Evolutionary conservation across 768 basidiomycete genomes (phyloP), one percentile per base, ranked within the genome.

Genomic region (Boletus rex-veris): DNA sequence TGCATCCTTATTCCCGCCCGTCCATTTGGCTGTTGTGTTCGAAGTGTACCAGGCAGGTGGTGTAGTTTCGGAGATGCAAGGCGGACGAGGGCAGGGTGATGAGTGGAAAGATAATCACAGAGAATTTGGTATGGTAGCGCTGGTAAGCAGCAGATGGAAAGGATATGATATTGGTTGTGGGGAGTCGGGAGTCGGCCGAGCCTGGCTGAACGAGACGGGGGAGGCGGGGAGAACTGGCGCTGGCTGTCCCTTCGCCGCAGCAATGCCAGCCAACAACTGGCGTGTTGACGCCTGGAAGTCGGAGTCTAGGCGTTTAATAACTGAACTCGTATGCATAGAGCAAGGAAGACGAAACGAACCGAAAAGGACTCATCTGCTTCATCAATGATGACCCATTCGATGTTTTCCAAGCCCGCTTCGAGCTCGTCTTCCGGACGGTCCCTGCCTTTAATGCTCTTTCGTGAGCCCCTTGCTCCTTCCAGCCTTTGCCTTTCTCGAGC

Each of bases 361-460:
- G 50, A 96, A 86, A 12, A 95, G 74, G 45, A 97, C n/a, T n/a
- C 83, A 65, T 96, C 94, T 0, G 94, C 93, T 65, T 97, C 93
- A 56, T 97, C 94, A 2, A 96, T 74, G 4, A 95, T 77, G 7
- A 96, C 86, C 92, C 92, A 96, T 62, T 96, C 91, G 1, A 95
- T 74, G 45, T 82, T 79, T 48, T 77, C 78, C 21, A 92, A 70
- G 2, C 83, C 78, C 71, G 90, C 78, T 62, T 84, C 77, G 5
- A 82, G 77, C 44, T 77, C 73, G 19, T 76, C 69, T 68, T 66
- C 21, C 64, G 64, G 39, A 31, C 48, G 12, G 46, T 35, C 7
- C 65, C 67, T n/a, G 43, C 37, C 59, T 56, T 36, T 38, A 61
- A 10, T 61, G 72, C 51, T 47, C 59, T 47, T 59, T 65, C 56